Evolutionary conservation across 176 grass and related monocot genomes (phyloP).

Genomic region (Triticum dicoccoides): DNA sequence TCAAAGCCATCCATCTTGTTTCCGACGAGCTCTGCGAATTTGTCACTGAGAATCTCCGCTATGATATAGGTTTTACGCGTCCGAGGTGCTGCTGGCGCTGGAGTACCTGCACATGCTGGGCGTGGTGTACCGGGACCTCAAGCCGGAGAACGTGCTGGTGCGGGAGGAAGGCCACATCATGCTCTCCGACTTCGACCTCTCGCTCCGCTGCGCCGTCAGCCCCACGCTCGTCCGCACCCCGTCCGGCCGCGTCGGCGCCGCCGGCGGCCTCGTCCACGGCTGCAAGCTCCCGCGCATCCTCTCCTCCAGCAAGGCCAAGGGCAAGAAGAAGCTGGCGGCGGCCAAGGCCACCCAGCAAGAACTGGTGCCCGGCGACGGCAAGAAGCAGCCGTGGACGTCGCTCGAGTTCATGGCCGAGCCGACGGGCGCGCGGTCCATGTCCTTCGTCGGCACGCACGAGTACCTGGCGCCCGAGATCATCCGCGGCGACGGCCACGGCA

Average conservation of each 20-base stretch:
- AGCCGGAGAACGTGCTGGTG: conserved; percentile 85
- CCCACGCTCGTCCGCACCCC: conserved; percentile 70
- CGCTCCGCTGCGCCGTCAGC: conserved; percentile 77
- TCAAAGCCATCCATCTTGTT: not conserved
- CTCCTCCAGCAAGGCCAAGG: conserved; percentile 40
- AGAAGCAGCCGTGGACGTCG: conserved; percentile 25
- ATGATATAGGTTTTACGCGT: conserved; percentile 63
- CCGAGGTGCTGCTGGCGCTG: conserved; percentile 77
- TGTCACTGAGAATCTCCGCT: not conserved
- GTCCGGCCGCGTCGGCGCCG: conserved; percentile 38
- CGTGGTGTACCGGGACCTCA: conserved; percentile 81
- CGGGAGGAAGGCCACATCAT: conserved; percentile 87
- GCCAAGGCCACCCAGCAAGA: not conserved
- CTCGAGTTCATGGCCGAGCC: conserved; percentile 90
- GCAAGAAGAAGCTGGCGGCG: not conserved
- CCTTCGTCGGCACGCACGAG: conserved; percentile 91
- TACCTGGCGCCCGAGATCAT: conserved; percentile 93
- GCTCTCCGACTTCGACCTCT: conserved; percentile 95
- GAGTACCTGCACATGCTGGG: conserved; percentile 98
- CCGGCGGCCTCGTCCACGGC: conserved; percentile 27
- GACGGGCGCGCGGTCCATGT: conserved; percentile 71
- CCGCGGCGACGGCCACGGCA: conserved; percentile 84
- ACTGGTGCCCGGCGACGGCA: not conserved
- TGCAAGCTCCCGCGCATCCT: conserved; percentile 79
- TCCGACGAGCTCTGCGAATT: not conserved